phyloP scores from a whole-genome alignment of 805 yeast species.

The Nakazawaea populi region DNA sequence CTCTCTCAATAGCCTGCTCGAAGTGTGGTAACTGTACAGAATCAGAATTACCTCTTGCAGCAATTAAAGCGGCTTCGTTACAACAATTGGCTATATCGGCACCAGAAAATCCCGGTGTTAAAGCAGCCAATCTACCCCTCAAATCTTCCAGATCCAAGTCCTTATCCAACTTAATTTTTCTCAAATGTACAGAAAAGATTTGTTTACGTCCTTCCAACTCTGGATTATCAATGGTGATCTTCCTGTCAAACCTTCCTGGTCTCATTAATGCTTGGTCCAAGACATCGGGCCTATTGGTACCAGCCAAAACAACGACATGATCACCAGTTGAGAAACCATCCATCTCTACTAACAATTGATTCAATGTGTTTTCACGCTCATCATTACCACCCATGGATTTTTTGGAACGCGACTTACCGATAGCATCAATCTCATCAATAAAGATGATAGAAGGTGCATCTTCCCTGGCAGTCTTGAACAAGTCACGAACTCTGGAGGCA shows the following conservation, averaged over 20 bases:
- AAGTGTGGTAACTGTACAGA: constrained; percentile 66
- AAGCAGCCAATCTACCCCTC: constrained; percentile 80
- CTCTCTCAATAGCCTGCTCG: constrained; percentile 91
- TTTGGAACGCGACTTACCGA: constrained; percentile 75
- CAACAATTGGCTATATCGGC: constrained; percentile 95
- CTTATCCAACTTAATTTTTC: constrained; percentile 44
- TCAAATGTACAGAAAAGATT: constrained; percentile 76
- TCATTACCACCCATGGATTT: constrained; percentile 79
- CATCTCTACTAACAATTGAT: constrained; percentile 91
- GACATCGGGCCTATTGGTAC: constrained; percentile 91
- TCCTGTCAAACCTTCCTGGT: constrained; percentile 94
- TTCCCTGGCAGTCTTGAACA: constrained; percentile 83
- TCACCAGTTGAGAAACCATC: constrained; percentile 88
- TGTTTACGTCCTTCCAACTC: constrained; percentile 86
- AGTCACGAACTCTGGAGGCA: constrained; percentile 89
- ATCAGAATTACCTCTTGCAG: constrained; percentile 70
- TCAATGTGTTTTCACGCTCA: constrained; percentile 89
- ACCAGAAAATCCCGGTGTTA: constrained; percentile 94
- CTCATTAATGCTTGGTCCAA: constrained; percentile 85
- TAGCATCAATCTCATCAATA: constrained; percentile 94
- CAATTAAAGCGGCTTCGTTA: constrained; percentile 91
- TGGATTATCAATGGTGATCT: constrained; percentile 79
- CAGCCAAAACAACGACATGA: constrained; percentile 90
- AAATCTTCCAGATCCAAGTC: constrained; percentile 48
- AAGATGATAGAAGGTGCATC: constrained; percentile 88